Evolutionary conservation across 2,329 filamentous ascomycete genomes (phyloP).

Genomic region (Dryadomyces sulphureus): DNA sequence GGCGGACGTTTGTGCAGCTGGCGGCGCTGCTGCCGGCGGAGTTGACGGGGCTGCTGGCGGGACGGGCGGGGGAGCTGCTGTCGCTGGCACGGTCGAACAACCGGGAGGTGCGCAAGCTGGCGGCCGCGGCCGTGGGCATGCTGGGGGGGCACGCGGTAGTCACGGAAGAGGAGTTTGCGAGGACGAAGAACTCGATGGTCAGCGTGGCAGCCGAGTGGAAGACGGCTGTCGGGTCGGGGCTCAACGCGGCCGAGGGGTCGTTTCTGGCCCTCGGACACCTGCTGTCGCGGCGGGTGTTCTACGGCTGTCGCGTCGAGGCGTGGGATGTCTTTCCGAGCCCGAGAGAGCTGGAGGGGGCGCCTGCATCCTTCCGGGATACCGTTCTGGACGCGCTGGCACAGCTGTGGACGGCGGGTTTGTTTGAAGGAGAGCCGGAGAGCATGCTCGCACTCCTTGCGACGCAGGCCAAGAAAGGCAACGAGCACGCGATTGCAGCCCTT

Average conservation of each 20-base stretch:
- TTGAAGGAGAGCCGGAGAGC: conserved; percentile 7
- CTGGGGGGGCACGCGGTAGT: conserved; percentile 50
- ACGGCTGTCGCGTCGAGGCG: conserved; percentile 12
- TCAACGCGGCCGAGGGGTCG: conserved; percentile 31
- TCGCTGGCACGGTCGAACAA: conserved; percentile 57
- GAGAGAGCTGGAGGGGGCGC: conserved; percentile 11
- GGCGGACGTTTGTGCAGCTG: conserved; percentile 37
- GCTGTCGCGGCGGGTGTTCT: conserved; percentile 29
- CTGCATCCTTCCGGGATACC: conserved; percentile 24
- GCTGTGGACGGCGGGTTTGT: conserved; percentile 26
- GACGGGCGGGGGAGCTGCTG: conserved; percentile 36
- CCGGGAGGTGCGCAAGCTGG: conserved; percentile 47
- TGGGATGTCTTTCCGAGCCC: conserved; percentile 4
- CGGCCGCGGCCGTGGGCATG: conserved; percentile 61
- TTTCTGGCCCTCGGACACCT: conserved; percentile 30
- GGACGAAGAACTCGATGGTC: conserved; percentile 29
- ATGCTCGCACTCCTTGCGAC: conserved; percentile 43
- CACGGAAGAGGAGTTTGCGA: conserved; percentile 23
- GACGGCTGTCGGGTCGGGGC: conserved; percentile 25
- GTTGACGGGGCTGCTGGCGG: conserved; percentile 32
- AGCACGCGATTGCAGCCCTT: conserved; percentile 66
- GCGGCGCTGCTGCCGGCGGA: conserved; percentile 21
- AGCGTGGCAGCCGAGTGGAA: conserved; percentile 35
- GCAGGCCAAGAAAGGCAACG: conserved; percentile 66
- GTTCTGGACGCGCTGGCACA: conserved; percentile 30